Base-by-base conservation (phyloP, 2,329 filamentous ascomycete genomes). In the Blastomyces emzantsi region DNA sequence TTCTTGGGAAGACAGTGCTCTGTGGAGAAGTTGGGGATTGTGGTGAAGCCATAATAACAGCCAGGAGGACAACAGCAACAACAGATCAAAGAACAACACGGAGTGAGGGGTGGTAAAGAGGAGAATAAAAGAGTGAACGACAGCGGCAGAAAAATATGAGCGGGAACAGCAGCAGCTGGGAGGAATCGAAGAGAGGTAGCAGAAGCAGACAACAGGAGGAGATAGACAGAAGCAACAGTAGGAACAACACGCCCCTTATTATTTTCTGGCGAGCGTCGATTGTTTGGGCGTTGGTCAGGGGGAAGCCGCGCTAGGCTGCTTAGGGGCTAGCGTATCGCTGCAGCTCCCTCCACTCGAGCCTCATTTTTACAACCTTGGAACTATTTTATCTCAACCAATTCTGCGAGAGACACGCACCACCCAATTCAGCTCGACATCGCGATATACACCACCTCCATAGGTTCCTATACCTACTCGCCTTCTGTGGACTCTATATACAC, bases 1-100 rank as follows among this genome's bases (percentile, higher is more conserved):
- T 96, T 79, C 94, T 88, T 75, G 94, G 94, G 80, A 90, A 94
- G 77, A 88, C 85, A 17, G 79, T 74, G 69, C 81, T 81, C 62
- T 74, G 72, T 17, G 72, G 80, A 79, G 80, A 43, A 61, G 60
- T 47, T 45, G 45, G 64, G 63, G 64, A 54, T 63, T 62, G 60
- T 63, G 65, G 39, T 57, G 62, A 52, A 62, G 63, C 57, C 64
- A 65, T 66, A n/a, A 49, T 45, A 59, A 59, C 39, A 58, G 63
- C 30, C 17, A 22, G 64, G 62, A 67, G 49, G 59, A 33, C 47
- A 52, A 60, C 56, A 49, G 64, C 52, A 57, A 55, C 25, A 61
- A 28, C n/a, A 22, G n/a, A n/a, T 13, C 47, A 52, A 47, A 19
- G 41, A 49, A 28, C 17, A 22, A 11, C 36, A 25, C 7, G 15